Evolutionary conservation across 2,329 filamentous ascomycete species (phyloP), one percentile per base, ranked within the genome.

Genomic region (Cryphonectria radicalis): DNA sequence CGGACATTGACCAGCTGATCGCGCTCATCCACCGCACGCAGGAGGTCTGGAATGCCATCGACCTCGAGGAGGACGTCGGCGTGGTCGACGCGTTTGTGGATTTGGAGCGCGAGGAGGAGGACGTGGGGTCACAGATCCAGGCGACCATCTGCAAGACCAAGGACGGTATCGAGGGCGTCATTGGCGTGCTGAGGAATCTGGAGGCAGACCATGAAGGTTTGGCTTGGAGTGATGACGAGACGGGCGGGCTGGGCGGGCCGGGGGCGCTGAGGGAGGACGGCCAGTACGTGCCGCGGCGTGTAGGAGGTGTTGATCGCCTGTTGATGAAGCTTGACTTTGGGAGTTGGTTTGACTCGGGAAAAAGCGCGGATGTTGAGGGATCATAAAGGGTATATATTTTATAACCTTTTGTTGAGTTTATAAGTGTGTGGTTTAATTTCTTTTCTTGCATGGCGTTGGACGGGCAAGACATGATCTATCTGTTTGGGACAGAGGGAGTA

Each of bases 301-400:
- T 93, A 4, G 93, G 93, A 0, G 93, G 94, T 0, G 89, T 98
- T 63, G 94, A 97, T 82, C 86, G 93, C 71, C 81, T 98, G 78
- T 81, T 98, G 78, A 97, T 97, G 93, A 97, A 97, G 84, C 83
- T 98, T 76, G 94, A 97, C 77, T 89, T 90, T 79, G 88, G 88
- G 28, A 86, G 82, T 68, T 90, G 87, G 88, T 86, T 88, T 74
- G 83, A 32, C 55, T 32, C 55, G 14, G 25, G 14, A 8, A 32
- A 17, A 14, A 19, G 55, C 76, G 71, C 70, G n/a, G 67, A 32
- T 14, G 70, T 60, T 32, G 69, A 67, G 19, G 14, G 67, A 55
- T 17, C 32, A 22, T 50, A 17, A 28, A 28, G 28, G 28, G 28
- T 28, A 28, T 28, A 28, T 28, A 28, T 28, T 10, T n/a, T 43